Evolutionary conservation across 495 filamentous ascomycete species (phyloP), one percentile per base, ranked within the genome.

Genomic region (Pseudevernia furfuracea): DNA sequence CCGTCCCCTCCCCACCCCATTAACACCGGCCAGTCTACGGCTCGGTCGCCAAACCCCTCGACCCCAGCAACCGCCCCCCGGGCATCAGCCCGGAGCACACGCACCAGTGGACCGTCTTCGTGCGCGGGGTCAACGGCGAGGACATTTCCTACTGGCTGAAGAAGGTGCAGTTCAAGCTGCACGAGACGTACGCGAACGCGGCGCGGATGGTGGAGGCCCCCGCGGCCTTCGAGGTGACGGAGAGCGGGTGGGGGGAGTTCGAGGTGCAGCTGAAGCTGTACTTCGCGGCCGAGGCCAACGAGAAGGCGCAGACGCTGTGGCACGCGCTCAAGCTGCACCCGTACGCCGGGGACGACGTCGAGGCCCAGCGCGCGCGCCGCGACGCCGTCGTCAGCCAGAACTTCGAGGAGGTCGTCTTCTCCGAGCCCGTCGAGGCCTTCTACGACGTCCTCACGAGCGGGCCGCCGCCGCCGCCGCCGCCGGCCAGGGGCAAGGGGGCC

Each of bases 191-290:
- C 74, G 84, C 89, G 43, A 92, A 96, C 72, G 86, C 87, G 66
- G 79, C 92, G 3, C 89, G 94, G 65, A 91, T 87, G 55, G 74
- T 91, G 78, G 80, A 90, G 74, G n/a, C n/a, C n/a, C 81, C 84
- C 55, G 85, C 85, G 36, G 88, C 62, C 36, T 97, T 96, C 74
- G 83, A 89, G 73, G 88, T 97, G 53, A 81, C 81, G 59, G 94
- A 97, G 75, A 96, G 92, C 0, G 94, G 94, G 44, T 98, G 93
- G 91, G 94, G 94, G 69, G 94, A 96, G 78, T 98, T 98, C 78
- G 89, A 94, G 71, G 92, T 97, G 67, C 87, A 90, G 64, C 88
- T 98, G 72, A 90, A 96, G 71, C 77, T 98, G 0, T 92, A 91
- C 78, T 97, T 96, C 74, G 84, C 89, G 28, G 84, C 87, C 28